Evolutionary conservation across 2,329 filamentous ascomycete genomes (phyloP).

Genomic region (Anthostomella pinea): DNA sequence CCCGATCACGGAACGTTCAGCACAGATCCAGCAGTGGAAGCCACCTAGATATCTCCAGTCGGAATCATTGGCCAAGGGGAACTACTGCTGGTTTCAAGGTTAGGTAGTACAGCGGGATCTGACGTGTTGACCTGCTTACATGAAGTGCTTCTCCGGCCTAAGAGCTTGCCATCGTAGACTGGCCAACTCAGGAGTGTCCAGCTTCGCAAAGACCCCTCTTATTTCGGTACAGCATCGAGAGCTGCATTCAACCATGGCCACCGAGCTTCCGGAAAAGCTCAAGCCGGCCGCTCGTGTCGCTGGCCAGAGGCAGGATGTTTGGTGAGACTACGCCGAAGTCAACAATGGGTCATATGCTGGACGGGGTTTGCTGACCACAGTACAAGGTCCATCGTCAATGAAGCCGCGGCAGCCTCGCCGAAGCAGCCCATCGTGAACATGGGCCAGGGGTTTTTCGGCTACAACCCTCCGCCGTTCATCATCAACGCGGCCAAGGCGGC

Average conservation of each 20-base stretch:
- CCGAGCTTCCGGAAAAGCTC: constrained; percentile 40
- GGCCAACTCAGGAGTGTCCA: too few relatives aligned
- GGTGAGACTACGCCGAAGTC: too few relatives aligned
- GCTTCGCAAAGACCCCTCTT: not conserved
- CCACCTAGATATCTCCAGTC: too few relatives aligned
- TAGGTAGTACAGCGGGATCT: too few relatives aligned
- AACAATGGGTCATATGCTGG: too few relatives aligned
- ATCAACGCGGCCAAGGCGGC: constrained; percentile 88
- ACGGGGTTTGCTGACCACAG: constrained; percentile 16
- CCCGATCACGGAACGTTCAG: not conserved
- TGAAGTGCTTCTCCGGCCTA: constrained; percentile 19
- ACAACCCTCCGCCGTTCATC: constrained; percentile 90
- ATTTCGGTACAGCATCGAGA: constrained; percentile 9
- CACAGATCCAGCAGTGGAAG: too few relatives aligned
- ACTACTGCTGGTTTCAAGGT: not conserved
- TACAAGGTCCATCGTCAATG: constrained; percentile 62
- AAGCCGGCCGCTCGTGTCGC: constrained; percentile 50
- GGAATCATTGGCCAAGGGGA: too few relatives aligned
- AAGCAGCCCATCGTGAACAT: constrained; percentile 64
- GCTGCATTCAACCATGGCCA: constrained; percentile 38
- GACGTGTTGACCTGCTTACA: too few relatives aligned
- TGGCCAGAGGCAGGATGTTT: constrained; percentile 51
- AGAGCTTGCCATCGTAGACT: constrained; percentile 10
- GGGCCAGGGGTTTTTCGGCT: constrained; percentile 77
- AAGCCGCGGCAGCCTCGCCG: constrained; percentile 60